Evolutionary conservation across 345 rosid genomes (phyloP), one percentile per base, ranked within the genome.

Genomic region (Hypericum perforatum): DNA sequence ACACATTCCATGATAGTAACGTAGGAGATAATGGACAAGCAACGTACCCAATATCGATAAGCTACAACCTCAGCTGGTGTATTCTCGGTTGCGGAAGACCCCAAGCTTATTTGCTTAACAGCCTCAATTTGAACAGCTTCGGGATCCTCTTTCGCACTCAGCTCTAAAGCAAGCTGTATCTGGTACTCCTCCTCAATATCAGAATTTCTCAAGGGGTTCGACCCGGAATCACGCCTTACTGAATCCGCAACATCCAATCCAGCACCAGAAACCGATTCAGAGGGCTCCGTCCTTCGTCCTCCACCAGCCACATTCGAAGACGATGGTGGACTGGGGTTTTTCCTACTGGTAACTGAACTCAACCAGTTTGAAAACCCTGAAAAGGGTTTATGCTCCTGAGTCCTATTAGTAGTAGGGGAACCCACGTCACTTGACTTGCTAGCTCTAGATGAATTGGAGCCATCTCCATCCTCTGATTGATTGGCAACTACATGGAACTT

Each of bases 71-170:
- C 97, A 45, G 91, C 94, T 11, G 89, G 87, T 72, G 95, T 74
- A 70, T 81, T 82, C 54, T 76, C 87, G 36, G 83, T 78, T 68
- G 76, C 81, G 70, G 81, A 75, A 65, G 89, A 70, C 42, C 94
- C 94, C 58, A 86, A 70, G 69, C 96, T 90, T 51, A 90, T 80
- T 69, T 90, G 97, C 72, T 90, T 90, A 42, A 90, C 86, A 73
- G 94, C 91, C 76, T 90, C 96, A 68, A 90, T 90, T 68, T 90
- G 97, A 73, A 85, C 87, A 22, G 97, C 96, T 70, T 90, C 97
- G 54, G 97, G 97, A 73, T 90, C 97, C 79, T 90, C 97, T 65
- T 74, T 90, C 7, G 94, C 94, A 75, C 97, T 90, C 74, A 90
- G 62, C 72, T 90, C 94, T 59, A 90, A 56, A 67, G 97, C 97